phyloP scores from a whole-genome alignment of 257 asterid genomes.

The Lithospermum erythrorhizon region DNA sequence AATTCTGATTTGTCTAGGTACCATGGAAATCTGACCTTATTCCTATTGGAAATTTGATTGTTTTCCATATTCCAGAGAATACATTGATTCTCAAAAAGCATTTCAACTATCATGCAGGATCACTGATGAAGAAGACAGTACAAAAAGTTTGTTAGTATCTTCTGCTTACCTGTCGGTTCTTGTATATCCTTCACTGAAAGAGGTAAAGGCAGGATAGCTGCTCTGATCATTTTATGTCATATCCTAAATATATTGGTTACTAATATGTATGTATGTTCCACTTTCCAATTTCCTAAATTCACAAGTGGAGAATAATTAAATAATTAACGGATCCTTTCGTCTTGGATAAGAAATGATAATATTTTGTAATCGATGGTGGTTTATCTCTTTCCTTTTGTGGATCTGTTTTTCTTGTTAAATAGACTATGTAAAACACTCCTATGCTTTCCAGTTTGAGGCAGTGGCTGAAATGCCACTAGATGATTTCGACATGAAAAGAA shows the following conservation, averaged over 20 bases:
- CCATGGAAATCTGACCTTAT: conserved; percentile 9
- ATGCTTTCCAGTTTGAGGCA: too few species aligned
- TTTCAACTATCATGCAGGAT: conserved; percentile 44
- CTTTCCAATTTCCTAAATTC: not conserved
- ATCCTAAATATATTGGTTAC: not conserved
- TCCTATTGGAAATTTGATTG: conserved; percentile 5
- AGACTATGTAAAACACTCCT: too few species aligned
- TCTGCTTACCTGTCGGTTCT: conserved; percentile 68
- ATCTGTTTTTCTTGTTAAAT: too few species aligned
- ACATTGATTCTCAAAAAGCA: conserved; percentile 65
- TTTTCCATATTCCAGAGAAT: conserved; percentile 39
- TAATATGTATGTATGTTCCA: too few species aligned
- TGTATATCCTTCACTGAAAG: conserved; percentile 76
- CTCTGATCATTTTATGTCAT: not conserved
- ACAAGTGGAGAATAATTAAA: not conserved
- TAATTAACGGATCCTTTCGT: not conserved
- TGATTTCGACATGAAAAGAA: too few species aligned
- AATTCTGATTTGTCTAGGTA: conserved; percentile 65
- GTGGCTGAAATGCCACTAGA: too few species aligned
- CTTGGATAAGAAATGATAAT: not conserved
- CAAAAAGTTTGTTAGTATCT: conserved; percentile 53
- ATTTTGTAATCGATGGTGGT: too few species aligned
- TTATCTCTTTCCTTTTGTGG: too few species aligned
- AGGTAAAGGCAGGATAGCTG: conserved; percentile 30
- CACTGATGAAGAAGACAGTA: conserved; percentile 56